Evolutionary conservation across 2,329 filamentous ascomycete species (phyloP).

Genomic region (Fusarium xylarioides): DNA sequence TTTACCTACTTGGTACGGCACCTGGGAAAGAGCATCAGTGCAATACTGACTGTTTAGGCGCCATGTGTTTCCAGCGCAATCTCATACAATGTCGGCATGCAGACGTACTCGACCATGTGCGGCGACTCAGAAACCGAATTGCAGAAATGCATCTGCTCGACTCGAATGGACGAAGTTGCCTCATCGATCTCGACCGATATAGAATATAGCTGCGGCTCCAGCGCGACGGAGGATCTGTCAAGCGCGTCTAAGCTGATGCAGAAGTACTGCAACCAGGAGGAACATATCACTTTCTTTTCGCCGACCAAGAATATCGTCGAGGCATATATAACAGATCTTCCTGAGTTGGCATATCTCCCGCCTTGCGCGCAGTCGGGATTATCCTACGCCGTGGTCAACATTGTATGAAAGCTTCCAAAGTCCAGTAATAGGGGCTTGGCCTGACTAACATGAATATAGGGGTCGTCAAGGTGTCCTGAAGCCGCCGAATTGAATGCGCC

Average conservation of each 20-base stretch:
- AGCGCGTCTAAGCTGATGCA: slow-evolving; percentile 57
- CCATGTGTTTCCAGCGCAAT: slow-evolving; percentile 60
- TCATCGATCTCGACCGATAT: slow-evolving; percentile 52
- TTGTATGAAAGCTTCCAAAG: slow-evolving; percentile 26
- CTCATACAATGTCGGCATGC: slow-evolving; percentile 53
- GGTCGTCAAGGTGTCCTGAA: slow-evolving; percentile 47
- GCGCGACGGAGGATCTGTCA: slow-evolving; percentile 58
- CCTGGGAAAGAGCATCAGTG: not conserved
- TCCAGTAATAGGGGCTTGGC: not conserved
- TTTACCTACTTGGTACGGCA: slow-evolving; percentile 52
- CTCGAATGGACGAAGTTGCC: slow-evolving; percentile 51
- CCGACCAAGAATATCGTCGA: slow-evolving; percentile 54
- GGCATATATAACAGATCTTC: slow-evolving; percentile 61
- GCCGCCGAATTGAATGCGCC: slow-evolving; percentile 56
- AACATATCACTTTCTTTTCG: slow-evolving; percentile 51
- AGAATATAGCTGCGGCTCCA: slow-evolving; percentile 54
- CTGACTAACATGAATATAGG: slow-evolving; percentile 21
- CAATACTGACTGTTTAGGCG: slow-evolving; percentile 49
- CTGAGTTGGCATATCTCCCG: slow-evolving; percentile 50
- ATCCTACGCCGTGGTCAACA: slow-evolving; percentile 45
- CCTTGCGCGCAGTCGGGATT: slow-evolving; percentile 49
- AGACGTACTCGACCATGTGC: slow-evolving; percentile 54
- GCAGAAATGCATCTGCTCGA: slow-evolving; percentile 63
- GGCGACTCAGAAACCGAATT: slow-evolving; percentile 55
- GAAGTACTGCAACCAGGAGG: slow-evolving; percentile 59